phyloP scores from a whole-genome alignment of 169 alveolate species.

The Cryptosporidium sp. region DNA sequence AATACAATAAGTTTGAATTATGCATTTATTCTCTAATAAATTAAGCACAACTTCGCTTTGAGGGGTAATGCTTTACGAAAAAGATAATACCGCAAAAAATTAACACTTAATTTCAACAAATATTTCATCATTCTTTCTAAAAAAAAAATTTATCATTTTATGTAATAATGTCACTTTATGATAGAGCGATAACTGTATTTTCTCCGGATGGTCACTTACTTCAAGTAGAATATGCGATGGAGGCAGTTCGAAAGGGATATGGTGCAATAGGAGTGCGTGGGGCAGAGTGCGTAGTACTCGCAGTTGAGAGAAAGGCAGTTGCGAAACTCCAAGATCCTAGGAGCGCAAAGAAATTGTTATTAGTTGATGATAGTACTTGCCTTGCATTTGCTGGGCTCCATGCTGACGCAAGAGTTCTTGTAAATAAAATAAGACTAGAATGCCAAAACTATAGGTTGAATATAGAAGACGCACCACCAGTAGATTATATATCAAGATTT shows the following conservation, averaged over 20 bases:
- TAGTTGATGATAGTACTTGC: constrained; percentile 93
- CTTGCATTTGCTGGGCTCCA: constrained; percentile 98
- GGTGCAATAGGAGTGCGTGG: constrained; percentile 97
- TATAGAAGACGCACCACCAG: constrained; percentile 95
- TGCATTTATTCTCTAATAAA: constrained; percentile 3
- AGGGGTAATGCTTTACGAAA: neutral
- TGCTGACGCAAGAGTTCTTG: constrained; percentile 98
- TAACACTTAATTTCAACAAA: neutral
- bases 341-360: constrained; percentile 89
- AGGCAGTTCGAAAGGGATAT: constrained; percentile 97
- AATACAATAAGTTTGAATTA: neutral
- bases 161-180: constrained; percentile 90
- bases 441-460: constrained; percentile 96
- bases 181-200: constrained; percentile 99
- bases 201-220: constrained; percentile 99
- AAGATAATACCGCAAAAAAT: constrained; percentile 10
- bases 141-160: neutral
- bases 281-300: constrained; percentile 94
- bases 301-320: constrained; percentile 96
- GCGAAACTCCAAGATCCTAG: constrained; percentile 96
- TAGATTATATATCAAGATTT: constrained; percentile 94
- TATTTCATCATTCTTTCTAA: neutral
- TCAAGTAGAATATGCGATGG: constrained; percentile 99
- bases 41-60: neutral
- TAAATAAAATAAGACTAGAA: constrained; percentile 94